Evolutionary conservation across 164 flowering plant genomes (phyloP).

Genomic region (Amborella trichopoda): DNA sequence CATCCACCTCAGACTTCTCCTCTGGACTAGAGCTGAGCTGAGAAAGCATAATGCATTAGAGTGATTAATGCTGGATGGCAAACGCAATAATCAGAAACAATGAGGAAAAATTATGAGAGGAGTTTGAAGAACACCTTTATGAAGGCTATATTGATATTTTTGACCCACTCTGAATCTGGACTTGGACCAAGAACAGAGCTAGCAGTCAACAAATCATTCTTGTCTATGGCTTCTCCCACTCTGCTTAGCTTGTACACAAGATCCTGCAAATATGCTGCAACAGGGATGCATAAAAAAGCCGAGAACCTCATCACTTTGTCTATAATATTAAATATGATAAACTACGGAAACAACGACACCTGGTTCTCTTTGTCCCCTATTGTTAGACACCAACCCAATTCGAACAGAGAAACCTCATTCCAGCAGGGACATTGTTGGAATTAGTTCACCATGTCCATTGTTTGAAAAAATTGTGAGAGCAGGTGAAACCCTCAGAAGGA

Average conservation of each 20-base stretch:
- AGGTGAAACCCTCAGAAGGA: too few species aligned
- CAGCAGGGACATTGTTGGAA: too few species aligned
- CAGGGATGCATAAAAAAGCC: too few species aligned
- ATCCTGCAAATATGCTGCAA: conserved; percentile 13
- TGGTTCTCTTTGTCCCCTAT: too few species aligned
- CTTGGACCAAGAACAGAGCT: conserved; percentile 12
- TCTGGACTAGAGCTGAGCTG: conserved; percentile 14
- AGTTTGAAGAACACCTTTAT: conserved; percentile 4
- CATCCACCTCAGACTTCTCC: conserved; percentile 6
- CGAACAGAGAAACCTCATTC: too few species aligned
- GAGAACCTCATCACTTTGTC: too few species aligned
- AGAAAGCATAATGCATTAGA: background rate
- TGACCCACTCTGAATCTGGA: conserved; percentile 8
- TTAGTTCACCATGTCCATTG: too few species aligned
- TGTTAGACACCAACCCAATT: too few species aligned
- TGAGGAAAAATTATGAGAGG: background rate
- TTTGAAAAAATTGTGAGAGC: too few species aligned
- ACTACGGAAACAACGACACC: too few species aligned
- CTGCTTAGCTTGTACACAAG: conserved; percentile 14
- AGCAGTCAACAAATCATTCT: conserved; percentile 8
- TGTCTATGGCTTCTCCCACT: conserved; percentile 16
- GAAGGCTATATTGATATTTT: conserved; percentile 11
- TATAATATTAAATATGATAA: too few species aligned
- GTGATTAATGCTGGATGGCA: background rate
- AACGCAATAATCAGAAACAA: background rate